Conservation (phyloP, 352 stramenopile species). For the Phytopythium kandeliae region DNA sequence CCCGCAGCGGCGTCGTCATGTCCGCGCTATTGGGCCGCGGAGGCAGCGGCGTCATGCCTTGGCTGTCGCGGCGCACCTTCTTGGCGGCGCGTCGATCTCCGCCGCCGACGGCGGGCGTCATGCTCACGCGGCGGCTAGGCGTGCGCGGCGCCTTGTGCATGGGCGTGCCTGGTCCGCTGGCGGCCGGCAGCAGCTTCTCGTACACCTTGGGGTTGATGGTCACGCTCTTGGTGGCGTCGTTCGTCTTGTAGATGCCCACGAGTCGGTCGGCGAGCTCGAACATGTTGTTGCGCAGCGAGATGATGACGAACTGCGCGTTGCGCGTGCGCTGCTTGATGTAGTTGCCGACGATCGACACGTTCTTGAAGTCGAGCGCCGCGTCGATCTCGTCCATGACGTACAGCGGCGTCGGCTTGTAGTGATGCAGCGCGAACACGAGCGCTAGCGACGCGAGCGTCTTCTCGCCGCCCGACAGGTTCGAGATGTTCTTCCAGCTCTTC, state of each 20-base stretch:
- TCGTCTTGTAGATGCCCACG: conserved; percentile 99
- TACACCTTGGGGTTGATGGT: conserved; percentile 97
- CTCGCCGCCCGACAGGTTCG: conserved; percentile 98
- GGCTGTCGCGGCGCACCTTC: conserved; percentile 26
- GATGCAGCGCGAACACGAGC: conserved; percentile 99
- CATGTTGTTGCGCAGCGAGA: conserved; percentile 99
- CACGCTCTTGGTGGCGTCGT: conserved; percentile 98
- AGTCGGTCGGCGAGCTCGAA: conserved; percentile 99
- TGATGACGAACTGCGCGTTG: conserved; percentile 99
- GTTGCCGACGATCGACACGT: conserved; percentile 99
- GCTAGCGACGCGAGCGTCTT: conserved; percentile 98
- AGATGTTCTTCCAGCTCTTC: conserved; percentile 99
- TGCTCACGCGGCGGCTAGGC: conserved; percentile 17
- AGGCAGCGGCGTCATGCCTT: conserved; percentile 15
- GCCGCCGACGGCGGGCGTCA: conserved; percentile 12
- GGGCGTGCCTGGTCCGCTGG: conserved; percentile 14
- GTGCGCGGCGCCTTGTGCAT: conserved; percentile 11
- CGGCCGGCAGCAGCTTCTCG: conserved; percentile 29
- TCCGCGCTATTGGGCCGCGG: conserved; percentile 21
- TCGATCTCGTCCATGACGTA: conserved; percentile 99
- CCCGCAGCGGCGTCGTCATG: conserved; percentile 19
- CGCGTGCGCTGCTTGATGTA: conserved; percentile 99
- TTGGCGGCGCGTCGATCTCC: conserved; percentile 17
- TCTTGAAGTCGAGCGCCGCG: conserved; percentile 97
- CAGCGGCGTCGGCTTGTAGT: conserved; percentile 99